Evolutionary conservation across 106 monocot species (phyloP).

Genomic region (Amphibolis antarctica): DNA sequence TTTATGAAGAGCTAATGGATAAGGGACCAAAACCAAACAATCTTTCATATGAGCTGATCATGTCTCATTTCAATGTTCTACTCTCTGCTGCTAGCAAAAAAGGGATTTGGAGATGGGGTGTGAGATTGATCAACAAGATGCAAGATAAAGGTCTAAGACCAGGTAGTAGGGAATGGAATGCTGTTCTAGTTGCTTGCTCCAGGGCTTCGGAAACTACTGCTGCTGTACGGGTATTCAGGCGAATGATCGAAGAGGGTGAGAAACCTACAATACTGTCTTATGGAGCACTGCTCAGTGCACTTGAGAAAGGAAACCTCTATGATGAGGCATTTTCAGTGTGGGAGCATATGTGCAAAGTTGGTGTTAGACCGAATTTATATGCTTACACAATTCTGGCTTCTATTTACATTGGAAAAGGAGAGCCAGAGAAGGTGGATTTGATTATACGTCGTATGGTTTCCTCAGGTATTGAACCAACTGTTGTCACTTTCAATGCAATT

Average conservation of each 20-base stretch:
- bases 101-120: slow-evolving; percentile 85
- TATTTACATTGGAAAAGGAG: slow-evolving; percentile 54
- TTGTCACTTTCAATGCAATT: slow-evolving; percentile 89
- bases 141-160: slow-evolving; percentile 67
- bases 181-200: slow-evolving; percentile 84
- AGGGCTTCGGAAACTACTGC: slow-evolving; percentile 79
- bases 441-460: slow-evolving; percentile 49
- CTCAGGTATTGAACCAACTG: slow-evolving; percentile 48
- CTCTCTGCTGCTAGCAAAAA: slow-evolving; percentile 66
- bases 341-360: slow-evolving; percentile 89
- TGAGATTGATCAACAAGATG: slow-evolving; percentile 82
- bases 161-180: slow-evolving; percentile 74
- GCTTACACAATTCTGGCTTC: slow-evolving; percentile 84
- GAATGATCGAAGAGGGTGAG: slow-evolving; percentile 74
- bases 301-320: slow-evolving; percentile 86
- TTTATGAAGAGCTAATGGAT: slow-evolving; percentile 88
- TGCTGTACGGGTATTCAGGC: slow-evolving; percentile 63
- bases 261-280: slow-evolving; percentile 77
- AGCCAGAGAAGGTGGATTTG: slow-evolving; percentile 44
- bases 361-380: slow-evolving; percentile 58
- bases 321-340: slow-evolving; percentile 77
- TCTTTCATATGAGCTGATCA: slow-evolving; percentile 61
- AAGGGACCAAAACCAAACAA: slow-evolving; percentile 85
- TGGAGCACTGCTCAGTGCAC: slow-evolving; percentile 70
- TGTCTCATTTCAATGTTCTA: slow-evolving; percentile 70